Base-by-base conservation (phyloP, 345 rosid genomes). In the Moricandia moricandioides region DNA sequence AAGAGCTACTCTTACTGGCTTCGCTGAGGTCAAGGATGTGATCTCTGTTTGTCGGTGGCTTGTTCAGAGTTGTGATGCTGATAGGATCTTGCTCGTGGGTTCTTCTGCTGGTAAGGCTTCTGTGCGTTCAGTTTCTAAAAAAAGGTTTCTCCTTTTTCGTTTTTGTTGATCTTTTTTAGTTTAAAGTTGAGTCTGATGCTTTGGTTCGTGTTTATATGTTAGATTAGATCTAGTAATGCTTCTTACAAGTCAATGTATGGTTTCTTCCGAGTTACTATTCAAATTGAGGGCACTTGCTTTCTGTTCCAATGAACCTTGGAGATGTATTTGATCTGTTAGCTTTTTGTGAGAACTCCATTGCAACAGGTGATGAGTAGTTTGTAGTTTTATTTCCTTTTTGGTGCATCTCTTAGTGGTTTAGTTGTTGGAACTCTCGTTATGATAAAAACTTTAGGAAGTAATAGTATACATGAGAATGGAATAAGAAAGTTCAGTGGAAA, bases 41-140 rank as follows among this genome's bases (percentile, higher is more conserved):
- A 73, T 85, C 78, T 79, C 95, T 67, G 89, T 92, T 74, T 91
- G 95, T 84, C 88, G 81, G 16, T 92, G 94, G 98, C 86, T 85
- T 73, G 84, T 49, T 49, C 71, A 74, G 16, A 83, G 83, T 67
- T 77, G 86, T 10, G 52, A 82, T n/a, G 55, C 86, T 79, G 63
- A 71, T 13, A 92, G 87, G 92, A 84, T 96, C 75, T 62, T 96
- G 78, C 82, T 96, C 69, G 88, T 91, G 58, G 97, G 98, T 75
- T 92, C 97, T 79, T 96, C 96, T 67, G 96, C 98, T 58, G 96
- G 98, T 92, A 77, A 35, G 31, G 54, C 34, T 59, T 76, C 55
- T 49, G 1, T 14, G 8, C 54, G 3, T 47, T 47, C 18, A 14
- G 3, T 14, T 47, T 47, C 49, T 2, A 13, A 0, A 37, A 0